Evolutionary conservation across 371 early-diverging fungal species (phyloP).

Genomic region (Apophysomyces variabilis): DNA sequence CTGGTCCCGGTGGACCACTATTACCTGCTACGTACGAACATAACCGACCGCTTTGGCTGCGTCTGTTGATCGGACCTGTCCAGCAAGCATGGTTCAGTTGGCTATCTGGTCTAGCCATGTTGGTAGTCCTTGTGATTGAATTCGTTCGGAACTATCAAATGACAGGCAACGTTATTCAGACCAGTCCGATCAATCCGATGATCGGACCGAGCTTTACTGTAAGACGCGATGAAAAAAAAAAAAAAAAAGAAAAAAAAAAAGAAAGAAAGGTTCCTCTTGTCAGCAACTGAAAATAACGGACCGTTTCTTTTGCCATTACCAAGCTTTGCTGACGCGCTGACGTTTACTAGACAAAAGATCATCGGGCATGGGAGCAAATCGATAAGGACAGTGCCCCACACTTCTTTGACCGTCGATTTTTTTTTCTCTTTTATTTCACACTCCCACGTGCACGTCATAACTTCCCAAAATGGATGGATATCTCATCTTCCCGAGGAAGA

Average conservation of each 20-base stretch:
- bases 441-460: conserved; percentile 11
- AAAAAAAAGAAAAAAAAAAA: not conserved
- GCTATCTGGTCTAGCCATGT: conserved; percentile 54
- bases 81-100: conserved; percentile 58
- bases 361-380: conserved; percentile 16
- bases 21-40: not conserved
- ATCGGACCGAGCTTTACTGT: conserved; percentile 65
- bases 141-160: conserved; percentile 56
- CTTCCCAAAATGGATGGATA: conserved; percentile 2
- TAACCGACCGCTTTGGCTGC: conserved; percentile 7
- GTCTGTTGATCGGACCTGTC: conserved; percentile 39
- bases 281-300: not conserved
- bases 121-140: conserved; percentile 59
- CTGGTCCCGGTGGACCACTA: not conserved
- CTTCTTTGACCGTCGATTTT: not conserved
- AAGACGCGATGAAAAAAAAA: conserved; percentile 17
- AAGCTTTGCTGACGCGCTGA: conserved; percentile 54
- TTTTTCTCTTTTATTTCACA: not conserved
- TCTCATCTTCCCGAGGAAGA: not conserved
- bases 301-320: conserved; percentile 24
- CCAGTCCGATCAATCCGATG: conserved; percentile 64
- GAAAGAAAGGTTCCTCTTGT: not conserved
- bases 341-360: conserved; percentile 28
- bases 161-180: conserved; percentile 56
- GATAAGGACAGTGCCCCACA: conserved; percentile 7